Conservation (phyloP, 2,329 filamentous ascomycete species). For the Pestalotiopsis sp. region DNA sequence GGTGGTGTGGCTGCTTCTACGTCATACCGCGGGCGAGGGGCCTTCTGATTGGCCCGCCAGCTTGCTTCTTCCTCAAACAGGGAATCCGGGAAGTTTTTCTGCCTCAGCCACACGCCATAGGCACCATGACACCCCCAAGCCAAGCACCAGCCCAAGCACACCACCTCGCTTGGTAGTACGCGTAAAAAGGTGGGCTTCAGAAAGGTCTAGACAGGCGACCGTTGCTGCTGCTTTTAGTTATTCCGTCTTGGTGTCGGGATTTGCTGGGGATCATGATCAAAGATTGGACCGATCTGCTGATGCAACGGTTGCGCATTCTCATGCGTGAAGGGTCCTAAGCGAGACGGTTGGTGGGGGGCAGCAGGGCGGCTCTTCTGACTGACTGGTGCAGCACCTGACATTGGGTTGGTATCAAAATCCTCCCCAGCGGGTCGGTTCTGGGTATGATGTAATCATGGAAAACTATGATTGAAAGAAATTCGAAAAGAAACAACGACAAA, state of each 20-base stretch:
- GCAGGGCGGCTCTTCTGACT: not conserved
- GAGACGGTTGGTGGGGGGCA: not conserved
- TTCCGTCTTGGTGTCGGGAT: not conserved
- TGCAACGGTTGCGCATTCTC: not conserved
- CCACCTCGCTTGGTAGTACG: not conserved
- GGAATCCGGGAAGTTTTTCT: not conserved
- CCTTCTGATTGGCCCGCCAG: not conserved
- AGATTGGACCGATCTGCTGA: not conserved
- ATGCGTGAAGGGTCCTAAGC: not conserved
- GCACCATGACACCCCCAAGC: no score
- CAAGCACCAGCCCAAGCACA: not conserved
- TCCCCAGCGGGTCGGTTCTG: no score
- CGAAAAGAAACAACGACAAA: no score
- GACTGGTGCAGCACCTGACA: no score
- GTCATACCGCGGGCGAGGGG: not conserved
- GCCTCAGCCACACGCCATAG: constrained; percentile 6
- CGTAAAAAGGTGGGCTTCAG: not conserved
- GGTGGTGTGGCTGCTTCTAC: constrained; percentile 9
- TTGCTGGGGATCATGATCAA: not conserved
- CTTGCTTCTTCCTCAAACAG: constrained; percentile 5
- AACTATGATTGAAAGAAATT: no score
- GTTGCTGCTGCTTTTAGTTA: not conserved
- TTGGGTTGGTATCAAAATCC: no score
- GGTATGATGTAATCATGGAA: no score
- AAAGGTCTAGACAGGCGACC: not conserved